Evolutionary conservation across 345 rosid species (phyloP).

Genomic region (Syzygium jambos): DNA sequence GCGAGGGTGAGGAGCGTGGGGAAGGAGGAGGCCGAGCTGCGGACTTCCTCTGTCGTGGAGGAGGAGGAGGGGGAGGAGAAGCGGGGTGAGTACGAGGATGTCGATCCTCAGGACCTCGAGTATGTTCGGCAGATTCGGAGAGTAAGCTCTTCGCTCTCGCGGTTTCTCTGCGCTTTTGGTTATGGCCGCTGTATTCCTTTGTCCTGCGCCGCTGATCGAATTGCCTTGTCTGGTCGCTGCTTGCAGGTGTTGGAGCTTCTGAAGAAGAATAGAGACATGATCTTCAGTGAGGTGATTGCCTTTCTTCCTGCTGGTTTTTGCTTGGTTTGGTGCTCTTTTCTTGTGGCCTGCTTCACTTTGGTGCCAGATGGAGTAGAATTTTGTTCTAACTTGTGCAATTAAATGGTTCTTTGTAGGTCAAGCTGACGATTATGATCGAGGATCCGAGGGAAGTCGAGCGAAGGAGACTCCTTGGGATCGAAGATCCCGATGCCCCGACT

Average conservation of each 20-base stretch:
- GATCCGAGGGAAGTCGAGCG: conserved; percentile 90
- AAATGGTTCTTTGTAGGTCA: conserved; percentile 35
- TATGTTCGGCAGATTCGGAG: conserved; percentile 29
- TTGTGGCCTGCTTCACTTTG: background rate
- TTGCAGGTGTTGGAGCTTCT: conserved; percentile 73
- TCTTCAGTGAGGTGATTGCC: conserved; percentile 60
- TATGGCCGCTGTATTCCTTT: background rate
- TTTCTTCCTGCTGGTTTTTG: background rate
- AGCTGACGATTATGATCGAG: conserved; percentile 76
- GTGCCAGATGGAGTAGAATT: background rate
- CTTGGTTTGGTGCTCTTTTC: background rate
- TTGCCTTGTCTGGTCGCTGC: background rate
- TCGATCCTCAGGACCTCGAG: conserved; percentile 27
- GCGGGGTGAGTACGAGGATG: conserved; percentile 5
- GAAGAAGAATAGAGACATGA: conserved; percentile 81
- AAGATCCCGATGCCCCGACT: conserved; percentile 63
- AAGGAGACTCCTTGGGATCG: conserved; percentile 79
- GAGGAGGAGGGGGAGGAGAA: conserved; percentile 7
- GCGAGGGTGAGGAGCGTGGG: conserved; percentile 13
- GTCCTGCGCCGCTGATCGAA: background rate
- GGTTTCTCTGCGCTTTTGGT: background rate
- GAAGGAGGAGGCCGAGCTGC: conserved; percentile 22
- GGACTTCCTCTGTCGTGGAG: conserved; percentile 2
- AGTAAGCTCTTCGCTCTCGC: conserved; percentile 4
- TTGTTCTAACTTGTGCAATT: background rate